Conservation (phyloP, 176 grass and related monocot genomes). For the Oryza glaberrima region DNA sequence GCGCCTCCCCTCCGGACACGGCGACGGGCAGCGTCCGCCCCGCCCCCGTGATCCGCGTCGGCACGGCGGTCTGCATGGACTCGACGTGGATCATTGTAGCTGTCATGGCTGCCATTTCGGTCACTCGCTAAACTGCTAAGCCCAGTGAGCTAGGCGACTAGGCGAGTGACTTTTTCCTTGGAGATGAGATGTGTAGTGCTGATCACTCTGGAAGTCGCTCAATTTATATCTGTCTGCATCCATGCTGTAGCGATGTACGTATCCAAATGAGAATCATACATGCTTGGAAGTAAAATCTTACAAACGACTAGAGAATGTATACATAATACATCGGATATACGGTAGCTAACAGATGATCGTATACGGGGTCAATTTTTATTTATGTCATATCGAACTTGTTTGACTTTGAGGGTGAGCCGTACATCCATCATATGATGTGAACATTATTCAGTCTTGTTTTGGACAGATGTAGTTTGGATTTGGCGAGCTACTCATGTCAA, state of each 20-base stretch:
- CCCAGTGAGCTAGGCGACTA: no score
- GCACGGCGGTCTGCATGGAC: slow-evolving; percentile 65
- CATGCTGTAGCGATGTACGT: neutral
- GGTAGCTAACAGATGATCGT: neutral
- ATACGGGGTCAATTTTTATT: neutral
- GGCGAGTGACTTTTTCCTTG: neutral
- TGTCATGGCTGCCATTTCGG: slow-evolving; percentile 8
- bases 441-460: slow-evolving; percentile 17
- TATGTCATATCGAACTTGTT: neutral
- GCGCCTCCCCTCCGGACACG: slow-evolving; percentile 14
- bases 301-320: neutral
- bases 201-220: neutral
- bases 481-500: slow-evolving; percentile 16
- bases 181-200: neutral
- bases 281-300: slow-evolving; percentile 4
- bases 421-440: neutral
- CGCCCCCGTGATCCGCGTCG: slow-evolving; percentile 17
- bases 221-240: neutral
- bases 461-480: slow-evolving; percentile 21
- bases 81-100: slow-evolving; percentile 60
- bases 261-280: neutral
- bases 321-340: neutral
- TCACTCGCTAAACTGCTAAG: neutral
- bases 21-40: slow-evolving; percentile 47
- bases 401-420: neutral